Evolutionary conservation across 441 rosid species (phyloP), one percentile per base, ranked within the genome.

Genomic region (Rhodomyrtus psidioides): DNA sequence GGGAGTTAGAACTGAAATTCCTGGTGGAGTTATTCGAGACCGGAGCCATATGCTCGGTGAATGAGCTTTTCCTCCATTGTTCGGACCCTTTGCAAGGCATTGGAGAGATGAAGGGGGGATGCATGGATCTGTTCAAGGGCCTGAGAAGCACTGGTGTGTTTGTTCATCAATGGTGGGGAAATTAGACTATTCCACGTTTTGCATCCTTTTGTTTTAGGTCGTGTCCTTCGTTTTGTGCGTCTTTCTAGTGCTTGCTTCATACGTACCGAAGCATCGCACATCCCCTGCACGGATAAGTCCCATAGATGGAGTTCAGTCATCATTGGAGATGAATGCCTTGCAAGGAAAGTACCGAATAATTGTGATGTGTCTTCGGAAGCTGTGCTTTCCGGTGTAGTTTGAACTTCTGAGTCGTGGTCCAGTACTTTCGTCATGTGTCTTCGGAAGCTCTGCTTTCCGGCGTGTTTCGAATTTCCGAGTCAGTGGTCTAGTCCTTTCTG

Each of bases 161-260:
- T 91, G 98, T 92, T 57, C 98, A 95, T 88, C 98, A 95, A 6
- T 94, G 98, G 98, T 93, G 95, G 95, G 94, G 87, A 70, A 87
- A 91, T 76, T 95, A 89, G 84, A 60, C 83, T 55, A 23, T 28
- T 28, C 58, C 85, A 13, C 3, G 19, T 16, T 7, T 54, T 53
- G 9, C 19, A 53, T 44, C 39, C 53, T 27, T 13, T 16, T 39
- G 59, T 56, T 58, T 53, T 21, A 21, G 60, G 87, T 26, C 30
- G 55, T 30, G 60, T 59, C 74, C 53, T 60, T 79, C 55, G 42
- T 58, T 49, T 82, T 55, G 55, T 53, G 46, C 0, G 27, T 83
- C 30, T 23, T 70, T 46, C 81, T 79, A n/a, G 54, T 81, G 84
- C 51, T 70, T 39, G 79, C 79, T 39, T 39, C n/a, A 6, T 70